These are phyloP conservation scores for Entophlyctis helioformis DNA, from an alignment of 192 early-diverging fungal species.

Conservation along the genomic window DNA sequence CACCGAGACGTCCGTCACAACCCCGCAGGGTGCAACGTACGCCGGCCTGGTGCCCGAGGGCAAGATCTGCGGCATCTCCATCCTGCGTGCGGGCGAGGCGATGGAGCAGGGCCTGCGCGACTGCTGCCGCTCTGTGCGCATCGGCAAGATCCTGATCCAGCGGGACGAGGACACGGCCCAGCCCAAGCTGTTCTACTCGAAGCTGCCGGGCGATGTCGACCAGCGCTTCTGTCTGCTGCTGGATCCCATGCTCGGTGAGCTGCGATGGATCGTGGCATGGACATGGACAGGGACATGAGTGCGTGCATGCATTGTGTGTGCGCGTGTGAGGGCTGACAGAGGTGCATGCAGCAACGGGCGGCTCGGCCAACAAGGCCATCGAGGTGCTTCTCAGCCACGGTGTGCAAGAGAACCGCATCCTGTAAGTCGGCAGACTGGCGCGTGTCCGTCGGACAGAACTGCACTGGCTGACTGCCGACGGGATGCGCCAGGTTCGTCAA, in stretches of 20 bases:
- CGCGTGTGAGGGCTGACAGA: not conserved
- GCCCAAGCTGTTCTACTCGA: slow-evolving; percentile 46
- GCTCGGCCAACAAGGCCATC: slow-evolving; percentile 84
- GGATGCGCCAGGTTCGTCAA: slow-evolving; percentile 88
- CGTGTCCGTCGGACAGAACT: not conserved
- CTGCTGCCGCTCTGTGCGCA: slow-evolving; percentile 70
- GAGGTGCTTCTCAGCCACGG: slow-evolving; percentile 75
- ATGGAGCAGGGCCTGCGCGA: slow-evolving; percentile 77
- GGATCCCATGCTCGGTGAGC: slow-evolving; percentile 87
- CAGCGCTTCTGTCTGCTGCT: slow-evolving; percentile 66
- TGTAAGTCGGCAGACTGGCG: slow-evolving; percentile 3
- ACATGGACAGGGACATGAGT: not conserved
- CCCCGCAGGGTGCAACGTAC: slow-evolving; percentile 65
- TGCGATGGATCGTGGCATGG: not conserved
- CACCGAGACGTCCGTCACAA: slow-evolving; percentile 61
- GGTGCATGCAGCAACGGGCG: slow-evolving; percentile 68
- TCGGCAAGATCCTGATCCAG: slow-evolving; percentile 94
- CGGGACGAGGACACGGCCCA: slow-evolving; percentile 86
- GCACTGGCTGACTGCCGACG: no score
- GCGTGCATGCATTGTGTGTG: not conserved
- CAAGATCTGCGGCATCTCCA: slow-evolving; percentile 86
- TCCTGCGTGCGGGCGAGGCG: slow-evolving; percentile 96
- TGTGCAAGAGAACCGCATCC: slow-evolving; percentile 71
- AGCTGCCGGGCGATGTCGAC: slow-evolving; percentile 78
- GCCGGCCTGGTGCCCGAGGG: slow-evolving; percentile 69